Evolutionary conservation across 768 basidiomycete species (phyloP).

Genomic region (Pleurotus pulmonarius): DNA sequence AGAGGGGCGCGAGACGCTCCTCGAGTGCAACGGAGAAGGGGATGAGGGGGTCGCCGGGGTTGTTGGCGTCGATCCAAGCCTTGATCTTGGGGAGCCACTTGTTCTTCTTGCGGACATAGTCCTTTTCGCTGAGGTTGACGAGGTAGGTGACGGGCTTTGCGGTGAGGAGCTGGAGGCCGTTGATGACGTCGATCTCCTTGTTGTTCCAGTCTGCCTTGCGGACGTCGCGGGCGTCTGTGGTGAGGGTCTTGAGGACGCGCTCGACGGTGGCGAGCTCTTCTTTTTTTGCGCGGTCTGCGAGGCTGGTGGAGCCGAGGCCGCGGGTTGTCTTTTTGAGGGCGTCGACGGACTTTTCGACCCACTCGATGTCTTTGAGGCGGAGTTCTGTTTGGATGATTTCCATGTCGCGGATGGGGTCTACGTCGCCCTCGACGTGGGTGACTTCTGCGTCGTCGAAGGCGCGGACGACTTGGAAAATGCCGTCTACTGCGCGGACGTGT

Average conservation of each 20-base stretch:
- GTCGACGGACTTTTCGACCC: conserved; percentile 92
- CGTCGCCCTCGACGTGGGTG: conserved; percentile 98
- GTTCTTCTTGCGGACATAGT: conserved; percentile 97
- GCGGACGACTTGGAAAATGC: conserved; percentile 97
- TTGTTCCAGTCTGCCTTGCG: conserved; percentile 93
- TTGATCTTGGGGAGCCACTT: conserved; percentile 99
- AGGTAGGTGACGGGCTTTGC: conserved; percentile 98
- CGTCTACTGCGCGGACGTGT: conserved; percentile 96
- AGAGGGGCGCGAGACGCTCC: conserved; percentile 71
- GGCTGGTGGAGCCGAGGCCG: conserved; percentile 64
- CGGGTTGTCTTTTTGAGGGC: conserved; percentile 70
- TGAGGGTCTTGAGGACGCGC: conserved; percentile 10
- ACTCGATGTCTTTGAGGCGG: conserved; percentile 95
- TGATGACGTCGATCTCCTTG: conserved; percentile 97
- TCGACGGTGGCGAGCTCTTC: conserved; percentile 73
- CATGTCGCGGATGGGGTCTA: conserved; percentile 95
- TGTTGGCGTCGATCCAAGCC: conserved; percentile 95
- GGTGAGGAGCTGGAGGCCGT: conserved; percentile 84
- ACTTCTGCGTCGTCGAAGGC: conserved; percentile 99
- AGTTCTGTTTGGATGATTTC: conserved; percentile 94
- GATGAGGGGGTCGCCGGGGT: conserved; percentile 92
- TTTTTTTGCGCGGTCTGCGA: conserved; percentile 94
- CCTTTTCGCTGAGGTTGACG: conserved; percentile 93
- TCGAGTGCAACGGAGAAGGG: conserved; percentile 97
- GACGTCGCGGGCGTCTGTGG: conserved; percentile 57